Evolutionary conservation across 2,329 filamentous ascomycete species (phyloP).

Genomic region (Diaporthe helianthi): DNA sequence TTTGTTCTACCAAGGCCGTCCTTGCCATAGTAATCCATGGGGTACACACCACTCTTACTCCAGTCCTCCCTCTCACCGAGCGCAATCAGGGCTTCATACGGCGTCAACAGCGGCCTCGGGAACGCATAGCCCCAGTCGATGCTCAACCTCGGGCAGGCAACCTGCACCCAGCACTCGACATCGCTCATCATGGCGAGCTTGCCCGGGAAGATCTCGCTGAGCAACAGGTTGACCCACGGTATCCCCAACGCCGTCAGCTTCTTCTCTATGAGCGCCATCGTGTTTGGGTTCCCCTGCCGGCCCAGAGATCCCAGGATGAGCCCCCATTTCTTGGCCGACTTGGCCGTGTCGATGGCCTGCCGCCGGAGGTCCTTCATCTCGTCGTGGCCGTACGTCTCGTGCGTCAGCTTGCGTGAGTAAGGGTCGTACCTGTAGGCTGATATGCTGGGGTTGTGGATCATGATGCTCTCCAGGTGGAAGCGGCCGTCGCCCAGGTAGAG

Average conservation of each 20-base stretch:
- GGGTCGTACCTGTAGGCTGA: slow-evolving; percentile 97
- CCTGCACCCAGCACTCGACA: slow-evolving; percentile 97
- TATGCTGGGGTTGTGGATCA: slow-evolving; percentile 95
- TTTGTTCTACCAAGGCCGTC: slow-evolving; percentile 87
- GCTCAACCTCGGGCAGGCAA: slow-evolving; percentile 93
- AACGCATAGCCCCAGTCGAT: slow-evolving; percentile 99
- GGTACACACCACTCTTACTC: slow-evolving; percentile 76
- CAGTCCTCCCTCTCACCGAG: slow-evolving; percentile 80
- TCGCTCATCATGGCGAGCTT: slow-evolving; percentile 94
- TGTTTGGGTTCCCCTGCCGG: slow-evolving; percentile 94
- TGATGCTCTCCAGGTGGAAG: slow-evolving; percentile 96
- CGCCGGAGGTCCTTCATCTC: slow-evolving; percentile 86
- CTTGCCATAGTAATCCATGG: slow-evolving; percentile 98
- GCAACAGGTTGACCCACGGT: slow-evolving; percentile 81
- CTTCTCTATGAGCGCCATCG: slow-evolving; percentile 83
- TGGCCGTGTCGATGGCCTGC: slow-evolving; percentile 78
- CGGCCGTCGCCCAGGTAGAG: slow-evolving; percentile 91
- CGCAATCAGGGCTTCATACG: slow-evolving; percentile 94
- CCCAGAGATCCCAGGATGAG: slow-evolving; percentile 92
- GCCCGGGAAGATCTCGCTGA: slow-evolving; percentile 95
- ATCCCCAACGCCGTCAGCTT: slow-evolving; percentile 75
- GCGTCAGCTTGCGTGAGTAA: slow-evolving; percentile 89
- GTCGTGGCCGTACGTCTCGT: slow-evolving; percentile 89
- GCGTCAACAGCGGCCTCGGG: slow-evolving; percentile 83
- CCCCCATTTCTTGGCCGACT: slow-evolving; percentile 86